A percentile compares a stretch with the other conserved stretches of the same genome.
Conservation (phyloP, 2,329 filamentous ascomycete species). For the Colletotrichum godetiae region DNA sequence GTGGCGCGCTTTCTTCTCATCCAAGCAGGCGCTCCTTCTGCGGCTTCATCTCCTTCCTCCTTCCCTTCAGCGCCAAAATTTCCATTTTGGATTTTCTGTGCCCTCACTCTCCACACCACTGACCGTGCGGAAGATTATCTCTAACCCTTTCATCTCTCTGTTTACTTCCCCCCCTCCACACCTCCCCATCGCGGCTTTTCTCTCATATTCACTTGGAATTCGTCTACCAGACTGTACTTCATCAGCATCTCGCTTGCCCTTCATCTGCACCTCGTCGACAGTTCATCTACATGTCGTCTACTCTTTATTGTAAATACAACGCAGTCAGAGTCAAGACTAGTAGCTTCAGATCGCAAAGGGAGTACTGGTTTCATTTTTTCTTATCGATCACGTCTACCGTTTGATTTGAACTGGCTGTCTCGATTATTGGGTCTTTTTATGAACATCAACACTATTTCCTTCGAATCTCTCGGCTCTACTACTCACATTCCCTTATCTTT, state of each 20-base stretch:
- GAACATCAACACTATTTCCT: no score
- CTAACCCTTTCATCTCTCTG: background rate
- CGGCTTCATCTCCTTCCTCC: background rate
- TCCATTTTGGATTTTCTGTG: background rate
- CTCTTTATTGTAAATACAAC: no score
- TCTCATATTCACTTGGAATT: background rate
- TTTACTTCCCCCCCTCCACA: background rate
- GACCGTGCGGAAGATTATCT: background rate
- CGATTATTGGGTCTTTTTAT: no score
- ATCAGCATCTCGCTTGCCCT: no score
- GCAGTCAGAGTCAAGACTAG: background rate
- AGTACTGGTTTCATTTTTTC: background rate
- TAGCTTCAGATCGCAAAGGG: background rate
- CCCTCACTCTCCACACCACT: accelerated
- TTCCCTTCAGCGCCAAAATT: background rate
- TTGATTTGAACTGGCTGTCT: no score
- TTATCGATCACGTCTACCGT: background rate
- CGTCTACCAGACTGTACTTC: background rate
- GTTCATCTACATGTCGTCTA: no score
- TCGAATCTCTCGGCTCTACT: no score
- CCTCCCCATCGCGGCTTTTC: background rate
- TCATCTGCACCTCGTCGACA: no score
- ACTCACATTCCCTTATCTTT: background rate
- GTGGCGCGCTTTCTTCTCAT: background rate
- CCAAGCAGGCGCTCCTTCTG: background rate